Base-by-base conservation (phyloP, 73 alveolate species). In the Paramecium bursaria region DNA sequence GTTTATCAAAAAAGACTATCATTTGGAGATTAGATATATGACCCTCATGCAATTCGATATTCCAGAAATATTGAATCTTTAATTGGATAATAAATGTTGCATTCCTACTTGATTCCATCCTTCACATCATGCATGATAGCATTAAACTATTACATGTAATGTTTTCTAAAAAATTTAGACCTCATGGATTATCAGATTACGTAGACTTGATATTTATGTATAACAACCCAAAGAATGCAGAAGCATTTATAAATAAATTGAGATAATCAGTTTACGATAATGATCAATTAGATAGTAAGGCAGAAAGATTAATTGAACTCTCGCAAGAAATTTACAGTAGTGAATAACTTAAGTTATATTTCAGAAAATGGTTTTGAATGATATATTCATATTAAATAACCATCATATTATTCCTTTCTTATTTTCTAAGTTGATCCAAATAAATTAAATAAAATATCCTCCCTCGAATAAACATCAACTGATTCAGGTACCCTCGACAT, bases 11-110 rank as follows among this genome's bases (percentile, higher is more conserved):
- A 67, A 11, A 67, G 44, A 67, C 44, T 39, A 7, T 4, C 22
- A 67, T 67, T 67, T 26, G 44, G 44, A 15, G 53, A 39, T 2
- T 31, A 4, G 17, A 14, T 67, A 7, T 67, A 67, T 67, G 82
- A 67, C 44, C 55, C 53, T 39, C 44, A 13, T 42, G 82, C 82
- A 11, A 42, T 67, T 15, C 33, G 82, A 67, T 67, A 67, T 19
- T 67, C 82, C 17, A 31, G 82, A n/a, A 67, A 67, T 42, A 39
- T 67, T 1, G 53, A 67, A 35, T 26, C 33, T 33, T 17, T 67
- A 42, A 21, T 67, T 39, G 55, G 82, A 7, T 53, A 67, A 21
- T 11, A 39, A 1, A 67, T 39, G 19, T 4, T 39, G 10, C 1
- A 42, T 42, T 42, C 47, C 19, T 67, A 39, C 44, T 31, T 67